Evolutionary conservation across 2,329 filamentous ascomycete genomes (phyloP), one percentile per base, ranked within the genome.

Genomic region (Hypoxylon sp.): DNA sequence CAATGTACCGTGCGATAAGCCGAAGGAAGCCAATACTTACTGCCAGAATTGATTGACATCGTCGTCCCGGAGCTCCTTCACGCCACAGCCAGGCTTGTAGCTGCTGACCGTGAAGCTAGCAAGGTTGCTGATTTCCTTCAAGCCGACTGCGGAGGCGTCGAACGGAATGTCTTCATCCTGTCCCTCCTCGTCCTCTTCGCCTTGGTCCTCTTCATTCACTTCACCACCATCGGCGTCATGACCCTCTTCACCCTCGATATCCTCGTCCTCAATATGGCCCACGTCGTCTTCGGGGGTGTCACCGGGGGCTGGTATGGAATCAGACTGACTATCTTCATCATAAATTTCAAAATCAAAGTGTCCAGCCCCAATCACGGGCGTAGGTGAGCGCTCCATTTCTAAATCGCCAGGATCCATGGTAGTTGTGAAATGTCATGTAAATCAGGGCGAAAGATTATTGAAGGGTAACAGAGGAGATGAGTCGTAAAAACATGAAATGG

Each of bases 101-200:
- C 89, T 93, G 77, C 91, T 93, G 72, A 95, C 92, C 10, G 92
- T 94, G 84, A 93, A 95, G 71, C 90, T 92, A 32, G 92, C 93
- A 19, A 96, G 85, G 69, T 93, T 94, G 74, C 91, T 93, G 77
- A 96, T 95, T 77, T 96, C 93, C 78, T 94, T 94, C 68, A 95
- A 83, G 47, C 90, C 85, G 10, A 85, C 77, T 17, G 84, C 84
- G 17, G 84, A 80, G 13, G 88, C 82, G 62, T 89, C 84, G 57
- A 90, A 87, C 0, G 78, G 75, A 3, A 76, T 71, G 21, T 81
- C 80, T 31, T 82, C 80, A 6, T 80, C 78, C 2, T 79, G 79
- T 4, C 70, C 78, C 11, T 78, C 77, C 0, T 81, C 82, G 10
- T 80, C 77, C 77, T 55, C 73, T 2, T 74, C 77, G n/a, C 74